phyloP scores from a whole-genome alignment of 352 stramenopile species.

The Stephanocyclus meneghinianus region DNA sequence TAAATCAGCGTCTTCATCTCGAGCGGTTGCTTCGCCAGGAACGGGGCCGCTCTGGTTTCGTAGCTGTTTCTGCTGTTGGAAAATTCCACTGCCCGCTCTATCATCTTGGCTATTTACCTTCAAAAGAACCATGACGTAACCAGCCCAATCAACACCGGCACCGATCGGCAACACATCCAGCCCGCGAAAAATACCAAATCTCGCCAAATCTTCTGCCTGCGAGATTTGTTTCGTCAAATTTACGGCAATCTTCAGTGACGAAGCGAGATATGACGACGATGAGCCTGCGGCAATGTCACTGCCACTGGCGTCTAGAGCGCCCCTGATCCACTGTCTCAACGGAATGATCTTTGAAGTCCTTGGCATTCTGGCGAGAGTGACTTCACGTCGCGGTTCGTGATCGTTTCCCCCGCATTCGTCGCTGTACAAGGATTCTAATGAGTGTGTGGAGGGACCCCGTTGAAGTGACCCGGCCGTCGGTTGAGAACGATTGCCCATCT shows the following conservation, averaged over 20 bases:
- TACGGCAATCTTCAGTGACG: background rate
- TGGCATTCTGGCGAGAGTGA: background rate
- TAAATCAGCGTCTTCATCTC: too few species aligned
- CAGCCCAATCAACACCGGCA: background rate
- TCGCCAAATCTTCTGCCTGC: background rate
- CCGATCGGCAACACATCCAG: background rate
- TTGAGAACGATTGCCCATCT: too few species aligned
- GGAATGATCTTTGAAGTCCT: background rate
- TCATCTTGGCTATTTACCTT: background rate
- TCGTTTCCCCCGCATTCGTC: too few species aligned
- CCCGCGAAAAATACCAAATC: background rate
- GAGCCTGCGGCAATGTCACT: background rate
- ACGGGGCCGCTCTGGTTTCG: background rate
- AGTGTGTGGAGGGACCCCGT: too few species aligned
- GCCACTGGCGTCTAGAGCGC: background rate
- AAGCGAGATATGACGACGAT: background rate
- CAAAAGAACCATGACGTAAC: background rate
- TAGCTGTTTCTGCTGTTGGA: background rate
- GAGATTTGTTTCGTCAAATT: constrained; percentile 1
- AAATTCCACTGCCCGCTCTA: background rate
- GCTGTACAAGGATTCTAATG: too few species aligned
- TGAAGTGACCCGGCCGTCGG: too few species aligned
- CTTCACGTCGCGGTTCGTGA: too few species aligned
- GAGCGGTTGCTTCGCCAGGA: too few species aligned
- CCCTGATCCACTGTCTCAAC: constrained; percentile 4